A percentile compares a stretch with the other conserved stretches of the same genome.
Evolutionary conservation across 306 rosid species (phyloP).

Genomic region (Hippophae rhamnoides): DNA sequence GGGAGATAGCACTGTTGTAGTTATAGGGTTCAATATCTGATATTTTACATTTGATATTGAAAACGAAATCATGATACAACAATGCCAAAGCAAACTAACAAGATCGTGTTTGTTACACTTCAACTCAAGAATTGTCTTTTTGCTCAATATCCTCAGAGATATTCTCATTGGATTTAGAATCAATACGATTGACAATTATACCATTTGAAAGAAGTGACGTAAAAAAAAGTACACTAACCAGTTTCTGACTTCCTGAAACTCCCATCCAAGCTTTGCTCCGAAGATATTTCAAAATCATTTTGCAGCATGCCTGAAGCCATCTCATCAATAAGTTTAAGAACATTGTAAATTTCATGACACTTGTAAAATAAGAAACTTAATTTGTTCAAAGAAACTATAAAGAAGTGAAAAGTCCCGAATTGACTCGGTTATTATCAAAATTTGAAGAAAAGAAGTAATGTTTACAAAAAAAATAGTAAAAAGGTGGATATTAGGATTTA

Average conservation of each 20-base stretch:
- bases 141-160: background rate
- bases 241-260: conserved; percentile 76
- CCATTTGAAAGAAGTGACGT: background rate
- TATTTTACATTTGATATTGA: too few species aligned
- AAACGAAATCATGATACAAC: too few species aligned
- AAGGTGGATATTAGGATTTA: background rate
- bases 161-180: background rate
- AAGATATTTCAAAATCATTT: conserved; percentile 60
- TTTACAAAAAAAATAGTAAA: background rate
- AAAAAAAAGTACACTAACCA: conserved; percentile 33
- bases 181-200: background rate
- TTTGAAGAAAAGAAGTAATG: background rate
- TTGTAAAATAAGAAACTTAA: background rate
- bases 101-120: too few species aligned
- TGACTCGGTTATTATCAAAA: background rate
- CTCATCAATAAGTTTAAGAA: conserved; percentile 10
- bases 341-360: background rate
- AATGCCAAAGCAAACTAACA: background rate
- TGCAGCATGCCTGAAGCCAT: conserved; percentile 48
- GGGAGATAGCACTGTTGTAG: background rate
- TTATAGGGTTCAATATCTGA: background rate
- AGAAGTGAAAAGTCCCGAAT: background rate
- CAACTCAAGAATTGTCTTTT: too few species aligned
- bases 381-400: background rate
- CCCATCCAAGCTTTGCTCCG: conserved; percentile 64